A percentile compares a stretch with the other conserved stretches of the same genome.
These are phyloP conservation scores for Aspergillus bertholletiae DNA, from an alignment of 495 filamentous ascomycete genomes.

Conservation along the genomic window DNA sequence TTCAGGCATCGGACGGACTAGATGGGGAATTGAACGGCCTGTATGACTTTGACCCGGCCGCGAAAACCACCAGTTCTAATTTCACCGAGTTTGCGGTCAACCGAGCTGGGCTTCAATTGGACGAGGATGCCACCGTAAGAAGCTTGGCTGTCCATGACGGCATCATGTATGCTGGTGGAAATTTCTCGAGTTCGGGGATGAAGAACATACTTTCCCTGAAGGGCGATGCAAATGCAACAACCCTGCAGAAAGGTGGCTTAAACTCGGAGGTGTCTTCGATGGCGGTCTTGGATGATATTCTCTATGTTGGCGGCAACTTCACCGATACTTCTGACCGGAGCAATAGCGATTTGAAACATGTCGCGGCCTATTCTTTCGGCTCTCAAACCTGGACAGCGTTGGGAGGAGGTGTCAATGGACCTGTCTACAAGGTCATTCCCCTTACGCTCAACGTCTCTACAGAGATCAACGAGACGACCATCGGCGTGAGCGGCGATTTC, in stretches of 20 bases:
- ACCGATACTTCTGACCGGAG: constrained; percentile 64
- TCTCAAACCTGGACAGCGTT: constrained; percentile 72
- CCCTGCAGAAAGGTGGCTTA: constrained; percentile 68
- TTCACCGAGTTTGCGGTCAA: constrained; percentile 71
- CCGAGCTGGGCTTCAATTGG: constrained; percentile 65
- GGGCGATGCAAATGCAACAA: constrained; percentile 52
- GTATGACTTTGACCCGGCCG: constrained; percentile 79
- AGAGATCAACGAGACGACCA: constrained; percentile 64
- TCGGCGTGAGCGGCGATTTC: constrained; percentile 82
- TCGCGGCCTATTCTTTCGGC: constrained; percentile 70
- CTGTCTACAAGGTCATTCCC: constrained; percentile 67
- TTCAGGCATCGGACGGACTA: constrained; percentile 46
- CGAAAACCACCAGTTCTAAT: constrained; percentile 51
- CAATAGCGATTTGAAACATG: constrained; percentile 58
- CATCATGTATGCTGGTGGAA: constrained; percentile 74
- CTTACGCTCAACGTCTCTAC: constrained; percentile 76
- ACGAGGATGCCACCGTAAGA: constrained; percentile 59
- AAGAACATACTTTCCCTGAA: constrained; percentile 74
- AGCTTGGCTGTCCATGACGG: constrained; percentile 56
- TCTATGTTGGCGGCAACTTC: constrained; percentile 89
- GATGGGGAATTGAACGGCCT: constrained; percentile 76
- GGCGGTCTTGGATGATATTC: constrained; percentile 53
- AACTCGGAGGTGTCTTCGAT: constrained; percentile 76
- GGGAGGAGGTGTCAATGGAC: constrained; percentile 82
- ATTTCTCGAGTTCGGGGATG: constrained; percentile 66